Evolutionary conservation across 2,329 filamentous ascomycete genomes (phyloP).

Genomic region (Colletotrichum filicis): DNA sequence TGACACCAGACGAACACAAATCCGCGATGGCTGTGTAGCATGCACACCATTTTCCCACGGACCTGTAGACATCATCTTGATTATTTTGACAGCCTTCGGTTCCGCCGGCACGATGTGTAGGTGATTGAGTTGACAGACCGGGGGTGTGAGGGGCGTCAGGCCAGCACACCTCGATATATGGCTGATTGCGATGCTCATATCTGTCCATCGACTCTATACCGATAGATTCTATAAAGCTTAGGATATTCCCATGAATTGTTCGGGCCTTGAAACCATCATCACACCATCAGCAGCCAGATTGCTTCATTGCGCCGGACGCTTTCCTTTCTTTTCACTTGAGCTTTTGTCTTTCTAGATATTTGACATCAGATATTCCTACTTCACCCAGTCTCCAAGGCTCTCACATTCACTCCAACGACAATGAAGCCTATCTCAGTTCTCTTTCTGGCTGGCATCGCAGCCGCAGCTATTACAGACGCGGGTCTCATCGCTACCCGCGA

Average conservation of each 20-base stretch:
- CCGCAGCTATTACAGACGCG: constrained; percentile 13
- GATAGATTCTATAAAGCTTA: not conserved
- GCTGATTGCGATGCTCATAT: not conserved
- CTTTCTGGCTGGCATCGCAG: constrained; percentile 17
- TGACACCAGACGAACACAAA: constrained; percentile 29
- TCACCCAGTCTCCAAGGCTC: not conserved
- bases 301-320: constrained; percentile 2
- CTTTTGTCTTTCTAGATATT: not conserved
- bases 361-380: not conserved
- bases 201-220: not conserved
- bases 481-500: constrained; percentile 10
- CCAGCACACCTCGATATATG: not conserved
- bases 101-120: not conserved
- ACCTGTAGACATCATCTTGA: not conserved
- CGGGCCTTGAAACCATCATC: not conserved
- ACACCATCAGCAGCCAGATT: not conserved
- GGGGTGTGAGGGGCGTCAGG: not conserved
- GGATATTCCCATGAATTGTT: not conserved
- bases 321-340: constrained; percentile 1
- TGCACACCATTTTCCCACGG: constrained; percentile 2
- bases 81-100: not conserved
- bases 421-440: constrained; percentile 29
- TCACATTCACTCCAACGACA: not conserved
- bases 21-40: not conserved
- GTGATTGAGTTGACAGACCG: not conserved